Base-by-base conservation (phyloP, 192 early-diverging fungal species). In the Umbelopsis vinacea region DNA sequence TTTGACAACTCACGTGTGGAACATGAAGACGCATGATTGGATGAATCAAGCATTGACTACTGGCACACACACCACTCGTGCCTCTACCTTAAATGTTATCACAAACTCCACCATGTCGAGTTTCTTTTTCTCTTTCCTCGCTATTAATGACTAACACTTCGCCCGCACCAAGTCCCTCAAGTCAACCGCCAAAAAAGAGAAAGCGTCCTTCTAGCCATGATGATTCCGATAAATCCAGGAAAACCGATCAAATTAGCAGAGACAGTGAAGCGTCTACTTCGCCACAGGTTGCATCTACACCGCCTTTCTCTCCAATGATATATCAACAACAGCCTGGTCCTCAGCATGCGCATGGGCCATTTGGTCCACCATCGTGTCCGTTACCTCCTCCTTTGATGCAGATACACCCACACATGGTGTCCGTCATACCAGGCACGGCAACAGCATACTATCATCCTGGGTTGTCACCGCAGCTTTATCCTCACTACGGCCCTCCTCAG, bases 31-130 rank as follows among this genome's bases (percentile, higher is more conserved):
- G 4, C 6, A 7, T 37, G 26, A 63, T 35, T 63, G 57, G 33
- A 14, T 63, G 57, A 37, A 19, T n/a, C 15, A 14, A n/a, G 1
- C 17, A 19, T 29, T 35, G 19, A 17, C 57, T 63, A 29, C 17
- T 17, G 48, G 48, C 57, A 63, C 57, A 63, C 57, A 63, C 26
- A 29, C 54, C 57, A 63, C 57, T 63, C 57, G 57, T 63, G 57
- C 57, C 33, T 63, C 26, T 63, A 35, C 57, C 57, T 35, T 63
- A 63, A 63, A 63, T 38, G 57, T 63, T 63, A 63, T 63, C 57
- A 37, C 26, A 22, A 37, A 37, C 29, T 63, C 33, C 1, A 63
- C 26, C 40, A 43, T 63, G 15, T 12, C 33, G 15, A 37, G 17
- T 17, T 17, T 35, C 29, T 63, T 37, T 63, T 37, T 14, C 12